These are phyloP conservation scores for Alternaria viburni DNA, from an alignment of 2,329 filamentous ascomycete genomes.

Conservation along the genomic window DNA sequence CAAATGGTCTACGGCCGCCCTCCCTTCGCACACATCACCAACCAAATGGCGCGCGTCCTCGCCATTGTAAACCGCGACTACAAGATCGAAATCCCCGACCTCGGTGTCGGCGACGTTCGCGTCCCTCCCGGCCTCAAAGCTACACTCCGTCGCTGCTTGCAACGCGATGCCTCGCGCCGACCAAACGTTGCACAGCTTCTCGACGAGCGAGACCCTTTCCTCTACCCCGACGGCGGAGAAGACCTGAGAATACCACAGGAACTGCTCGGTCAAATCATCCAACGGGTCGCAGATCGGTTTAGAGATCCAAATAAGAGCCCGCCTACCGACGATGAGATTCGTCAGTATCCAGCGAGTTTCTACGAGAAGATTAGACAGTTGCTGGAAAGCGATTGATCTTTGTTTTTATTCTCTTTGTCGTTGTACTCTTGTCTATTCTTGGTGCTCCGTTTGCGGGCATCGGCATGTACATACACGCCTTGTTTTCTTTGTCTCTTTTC, in stretches of 20 bases:
- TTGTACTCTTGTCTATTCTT: neutral
- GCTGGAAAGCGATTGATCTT: constrained; percentile 31
- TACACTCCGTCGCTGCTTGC: constrained; percentile 64
- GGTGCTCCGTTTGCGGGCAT: neutral
- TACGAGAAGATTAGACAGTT: constrained; percentile 56
- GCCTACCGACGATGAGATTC: constrained; percentile 63
- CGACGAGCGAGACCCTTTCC: constrained; percentile 60
- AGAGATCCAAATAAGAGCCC: constrained; percentile 57
- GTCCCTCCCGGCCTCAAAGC: constrained; percentile 63
- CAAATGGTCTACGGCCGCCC: constrained; percentile 98
- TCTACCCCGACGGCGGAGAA: constrained; percentile 63
- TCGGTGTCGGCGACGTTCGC: constrained; percentile 68
- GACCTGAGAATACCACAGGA: constrained; percentile 59
- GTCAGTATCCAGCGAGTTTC: constrained; percentile 54
- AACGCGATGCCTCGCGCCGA: constrained; percentile 62
- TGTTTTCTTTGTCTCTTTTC: neutral
- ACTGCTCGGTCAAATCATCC: constrained; percentile 65
- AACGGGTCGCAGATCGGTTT: constrained; percentile 66
- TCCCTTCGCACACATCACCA: constrained; percentile 90
- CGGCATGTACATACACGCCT: neutral
- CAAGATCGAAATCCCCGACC: constrained; percentile 72
- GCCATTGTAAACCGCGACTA: constrained; percentile 83
- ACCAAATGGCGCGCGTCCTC: constrained; percentile 84
- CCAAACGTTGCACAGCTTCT: constrained; percentile 65
- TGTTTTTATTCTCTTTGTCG: neutral